Evolutionary conservation across 2,329 filamentous ascomycete genomes (phyloP).

Genomic region (Aspergillus aculeatinus): DNA sequence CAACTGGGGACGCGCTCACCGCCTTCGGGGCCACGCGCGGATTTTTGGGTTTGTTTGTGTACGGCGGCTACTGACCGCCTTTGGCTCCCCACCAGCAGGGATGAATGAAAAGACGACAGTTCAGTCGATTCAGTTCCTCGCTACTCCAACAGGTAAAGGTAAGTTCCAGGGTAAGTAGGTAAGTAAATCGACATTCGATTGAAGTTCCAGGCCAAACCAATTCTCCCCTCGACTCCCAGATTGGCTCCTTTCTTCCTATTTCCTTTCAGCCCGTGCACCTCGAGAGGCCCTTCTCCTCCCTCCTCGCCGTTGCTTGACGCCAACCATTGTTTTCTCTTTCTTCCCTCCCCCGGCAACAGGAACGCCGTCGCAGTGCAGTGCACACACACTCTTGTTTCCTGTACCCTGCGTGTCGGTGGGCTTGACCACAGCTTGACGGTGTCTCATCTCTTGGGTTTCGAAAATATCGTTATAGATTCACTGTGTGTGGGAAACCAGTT

Average conservation of each 20-base stretch:
- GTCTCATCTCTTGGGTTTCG: not conserved
- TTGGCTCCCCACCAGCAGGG: constrained; percentile 33
- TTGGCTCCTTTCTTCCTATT: constrained; percentile 6
- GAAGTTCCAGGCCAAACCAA: not conserved
- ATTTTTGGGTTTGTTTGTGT: constrained; percentile 36
- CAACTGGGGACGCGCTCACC: constrained; percentile 28
- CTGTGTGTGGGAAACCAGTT: constrained; percentile 8
- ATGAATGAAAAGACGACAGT: constrained; percentile 47
- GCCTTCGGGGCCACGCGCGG: constrained; percentile 30
- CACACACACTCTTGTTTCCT: constrained; percentile 9
- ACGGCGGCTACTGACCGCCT: constrained; percentile 45
- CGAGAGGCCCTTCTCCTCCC: not conserved
- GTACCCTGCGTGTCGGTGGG: constrained; percentile 16
- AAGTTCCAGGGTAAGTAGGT: constrained; percentile 12
- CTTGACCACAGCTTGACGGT: constrained; percentile 7
- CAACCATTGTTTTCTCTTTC: constrained; percentile 17
- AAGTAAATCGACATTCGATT: constrained; percentile 1
- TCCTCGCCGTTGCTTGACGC: constrained; percentile 16
- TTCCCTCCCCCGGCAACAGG: constrained; percentile 23
- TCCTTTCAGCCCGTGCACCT: constrained; percentile 3
- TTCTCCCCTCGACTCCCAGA: constrained; percentile 1
- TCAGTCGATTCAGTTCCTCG: constrained; percentile 46
- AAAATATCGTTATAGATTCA: not conserved
- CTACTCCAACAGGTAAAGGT: not conserved
- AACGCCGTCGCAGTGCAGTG: constrained; percentile 16